These are phyloP conservation scores for Lithohypha guttulata DNA, from an alignment of 2,329 filamentous ascomycete species.

Conservation along the genomic window DNA sequence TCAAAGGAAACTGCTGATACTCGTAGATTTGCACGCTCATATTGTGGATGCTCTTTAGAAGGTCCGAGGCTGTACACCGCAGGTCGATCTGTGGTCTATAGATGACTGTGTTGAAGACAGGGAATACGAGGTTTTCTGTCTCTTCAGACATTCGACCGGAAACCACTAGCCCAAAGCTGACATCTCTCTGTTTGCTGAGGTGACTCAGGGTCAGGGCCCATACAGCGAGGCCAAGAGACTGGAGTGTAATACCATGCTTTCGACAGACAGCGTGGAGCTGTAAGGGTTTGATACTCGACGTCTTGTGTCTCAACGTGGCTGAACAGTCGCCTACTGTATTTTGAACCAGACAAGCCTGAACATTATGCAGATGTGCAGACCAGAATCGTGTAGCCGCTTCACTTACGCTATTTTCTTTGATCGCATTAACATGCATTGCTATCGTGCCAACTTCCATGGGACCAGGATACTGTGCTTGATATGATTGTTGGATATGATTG, in stretches of 20 bases:
- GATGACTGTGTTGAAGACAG: slow-evolving; percentile 83
- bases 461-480: background rate
- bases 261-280: slow-evolving; percentile 40
- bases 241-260: slow-evolving; percentile 56
- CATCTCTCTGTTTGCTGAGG: slow-evolving; percentile 54
- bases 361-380: background rate
- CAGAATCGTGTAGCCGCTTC: slow-evolving; percentile 2
- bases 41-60: slow-evolving; percentile 64
- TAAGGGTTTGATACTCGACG: background rate
- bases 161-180: slow-evolving; percentile 72
- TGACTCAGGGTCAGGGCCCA: slow-evolving; percentile 64
- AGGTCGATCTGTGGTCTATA: slow-evolving; percentile 65
- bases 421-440: background rate
- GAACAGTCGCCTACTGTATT: too few relatives aligned
- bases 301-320: background rate
- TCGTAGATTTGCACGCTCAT: slow-evolving; percentile 55
- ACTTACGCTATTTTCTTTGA: background rate
- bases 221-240: slow-evolving; percentile 63
- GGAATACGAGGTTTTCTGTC: slow-evolving; percentile 61
- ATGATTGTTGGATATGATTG: slow-evolving; percentile 56
- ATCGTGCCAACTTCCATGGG: background rate
- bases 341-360: background rate
- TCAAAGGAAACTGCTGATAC: slow-evolving; percentile 66
- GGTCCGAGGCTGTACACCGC: slow-evolving; percentile 39
- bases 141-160: slow-evolving; percentile 71